These are phyloP conservation scores for Eutrema heterophyllum DNA, from an alignment of 345 rosid species.

Conservation along the genomic window DNA sequence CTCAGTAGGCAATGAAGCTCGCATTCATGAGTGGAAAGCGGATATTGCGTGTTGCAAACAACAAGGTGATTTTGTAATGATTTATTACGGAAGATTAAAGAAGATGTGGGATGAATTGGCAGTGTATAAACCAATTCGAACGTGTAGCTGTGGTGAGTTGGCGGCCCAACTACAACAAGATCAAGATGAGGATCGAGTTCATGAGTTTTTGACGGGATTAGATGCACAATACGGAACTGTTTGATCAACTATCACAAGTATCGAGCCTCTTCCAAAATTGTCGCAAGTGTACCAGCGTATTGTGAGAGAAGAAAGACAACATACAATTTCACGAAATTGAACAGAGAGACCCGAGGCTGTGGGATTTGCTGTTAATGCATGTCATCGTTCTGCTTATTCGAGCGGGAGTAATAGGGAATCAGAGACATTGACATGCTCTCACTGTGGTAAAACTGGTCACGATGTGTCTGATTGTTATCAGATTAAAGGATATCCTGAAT, in stretches of 20 bases:
- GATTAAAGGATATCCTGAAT: not conserved
- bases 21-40: not conserved
- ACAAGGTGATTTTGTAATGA: not conserved
- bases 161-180: not conserved
- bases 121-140: not conserved
- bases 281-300: not conserved
- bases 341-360: not conserved
- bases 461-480: not conserved
- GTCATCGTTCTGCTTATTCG: too few relatives aligned
- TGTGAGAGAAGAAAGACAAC: not conserved
- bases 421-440: not conserved
- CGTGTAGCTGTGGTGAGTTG: not conserved
- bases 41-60: not conserved
- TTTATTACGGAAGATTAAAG: not conserved
- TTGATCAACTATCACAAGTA: not conserved
- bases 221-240: not conserved
- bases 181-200: not conserved
- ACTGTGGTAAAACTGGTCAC: not conserved
- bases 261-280: not conserved
- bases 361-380: not conserved
- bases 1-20: not conserved
- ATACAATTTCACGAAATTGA: not conserved
- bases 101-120: not conserved
- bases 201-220: not conserved
- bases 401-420: not conserved